These are phyloP conservation scores for Glycine tomentella DNA, from an alignment of 306 rosid genomes.

Conservation along the genomic window DNA sequence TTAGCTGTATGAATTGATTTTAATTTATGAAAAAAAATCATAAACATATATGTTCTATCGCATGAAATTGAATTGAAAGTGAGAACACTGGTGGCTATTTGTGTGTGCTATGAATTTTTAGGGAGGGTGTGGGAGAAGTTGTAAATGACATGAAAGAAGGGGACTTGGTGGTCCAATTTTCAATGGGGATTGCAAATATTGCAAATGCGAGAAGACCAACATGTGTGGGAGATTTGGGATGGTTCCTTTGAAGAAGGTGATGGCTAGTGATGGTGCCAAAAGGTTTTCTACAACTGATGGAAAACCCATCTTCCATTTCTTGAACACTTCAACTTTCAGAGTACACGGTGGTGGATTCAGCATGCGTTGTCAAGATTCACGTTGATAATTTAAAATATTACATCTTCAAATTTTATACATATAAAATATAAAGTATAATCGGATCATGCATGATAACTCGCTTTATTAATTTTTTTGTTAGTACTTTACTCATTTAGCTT, in stretches of 20 bases:
- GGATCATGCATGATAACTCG: too few species aligned
- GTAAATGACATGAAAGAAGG: slow-evolving; percentile 69
- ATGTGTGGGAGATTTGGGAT: slow-evolving; percentile 69
- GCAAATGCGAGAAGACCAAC: slow-evolving; percentile 63
- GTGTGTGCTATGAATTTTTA: not conserved
- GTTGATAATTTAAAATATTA: not conserved
- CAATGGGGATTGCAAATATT: slow-evolving; percentile 62
- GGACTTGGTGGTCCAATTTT: slow-evolving; percentile 73
- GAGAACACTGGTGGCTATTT: not conserved
- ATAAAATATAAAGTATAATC: too few species aligned
- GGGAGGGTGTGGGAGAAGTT: slow-evolving; percentile 86
- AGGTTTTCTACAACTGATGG: slow-evolving; percentile 62
- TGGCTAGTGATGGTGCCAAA: slow-evolving; percentile 54
- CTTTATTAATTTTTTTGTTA: too few species aligned
- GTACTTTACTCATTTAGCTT: too few species aligned
- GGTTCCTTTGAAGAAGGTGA: slow-evolving; percentile 54
- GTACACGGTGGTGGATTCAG: slow-evolving; percentile 73
- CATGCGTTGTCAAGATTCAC: slow-evolving; percentile 65
- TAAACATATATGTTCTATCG: not conserved
- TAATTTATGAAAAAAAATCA: too few species aligned
- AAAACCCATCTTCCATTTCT: slow-evolving; percentile 67
- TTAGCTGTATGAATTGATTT: too few species aligned
- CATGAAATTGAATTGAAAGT: not conserved
- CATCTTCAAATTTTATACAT: too few species aligned
- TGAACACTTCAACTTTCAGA: slow-evolving; percentile 92